Evolutionary conservation across 441 rosid genomes (phyloP), one percentile per base, ranked within the genome.

Genomic region (Lepidium campestre): DNA sequence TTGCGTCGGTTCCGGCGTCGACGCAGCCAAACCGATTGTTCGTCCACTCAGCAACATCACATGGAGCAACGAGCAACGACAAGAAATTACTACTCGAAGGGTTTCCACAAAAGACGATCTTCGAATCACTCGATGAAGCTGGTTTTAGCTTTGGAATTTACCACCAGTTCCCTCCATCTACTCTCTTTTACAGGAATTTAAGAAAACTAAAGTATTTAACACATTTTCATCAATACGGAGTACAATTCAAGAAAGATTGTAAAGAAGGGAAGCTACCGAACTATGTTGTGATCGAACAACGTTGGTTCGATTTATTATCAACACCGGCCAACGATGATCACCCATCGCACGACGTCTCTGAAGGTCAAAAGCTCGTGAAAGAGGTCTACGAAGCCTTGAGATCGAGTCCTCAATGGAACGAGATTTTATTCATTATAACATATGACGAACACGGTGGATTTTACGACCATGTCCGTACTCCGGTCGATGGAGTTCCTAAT

Each of bases 391-490:
- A 93, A 72, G 82, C 89, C 6, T 78, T 90, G 27, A 73, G 98
- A 71, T 78, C 82, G 1, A 92, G 96, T 67, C 96, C 97, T 12
- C 93, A 85, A 18, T 93, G 98, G 98, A 81, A 86, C 0, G 85
- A 88, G 78, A 86, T 80, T 3, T 45, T 93, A 42, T 82, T 88
- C 50, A 8, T 93, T 0, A 36, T 93, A 48, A 73, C 80, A 7
- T 93, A 93, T 4, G 97, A 93, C 46, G 97, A 93, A 39, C 98
- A 93, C 8, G 98, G 98, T 13, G 98, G 97, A 1, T 90, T 84
- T 71, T 93, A 85, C 29, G 97, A 93, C 47, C 98, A 93, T 72
- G 97, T 86, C 7, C 91, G 91, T 1, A 90, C 97, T 7, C 98
- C 97, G 0, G 67, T 73, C 1, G 69, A 70, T 0, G 94, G 93